These are phyloP conservation scores for Aspergillus proliferans DNA, from an alignment of 2,329 filamentous ascomycete genomes.

Conservation along the genomic window DNA sequence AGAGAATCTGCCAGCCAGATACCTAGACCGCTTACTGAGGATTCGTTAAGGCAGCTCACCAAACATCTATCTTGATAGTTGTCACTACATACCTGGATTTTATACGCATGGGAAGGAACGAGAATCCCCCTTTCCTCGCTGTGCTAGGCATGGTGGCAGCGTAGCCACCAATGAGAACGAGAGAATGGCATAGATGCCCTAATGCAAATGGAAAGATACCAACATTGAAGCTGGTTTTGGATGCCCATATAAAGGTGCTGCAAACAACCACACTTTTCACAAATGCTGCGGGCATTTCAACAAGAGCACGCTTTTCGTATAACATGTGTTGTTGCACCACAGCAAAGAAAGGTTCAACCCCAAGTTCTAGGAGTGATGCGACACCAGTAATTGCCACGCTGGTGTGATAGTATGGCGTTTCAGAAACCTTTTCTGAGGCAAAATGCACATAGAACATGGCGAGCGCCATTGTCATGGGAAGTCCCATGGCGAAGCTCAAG, in stretches of 20 bases:
- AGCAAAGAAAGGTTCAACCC: constrained; percentile 83
- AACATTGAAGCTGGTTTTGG: constrained; percentile 46
- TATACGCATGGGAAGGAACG: constrained; percentile 52
- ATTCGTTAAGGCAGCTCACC: constrained; percentile 9
- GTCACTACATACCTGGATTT: constrained; percentile 33
- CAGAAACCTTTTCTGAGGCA: constrained; percentile 43
- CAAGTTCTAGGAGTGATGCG: constrained; percentile 64
- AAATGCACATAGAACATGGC: constrained; percentile 62
- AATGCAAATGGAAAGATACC: constrained; percentile 84
- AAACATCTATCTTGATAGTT: background rate
- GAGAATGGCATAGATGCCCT: constrained; percentile 74
- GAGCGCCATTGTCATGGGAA: constrained; percentile 57
- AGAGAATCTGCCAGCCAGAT: constrained; percentile 59
- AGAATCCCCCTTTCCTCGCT: constrained; percentile 58
- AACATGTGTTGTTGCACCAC: constrained; percentile 74
- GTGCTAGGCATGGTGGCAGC: constrained; percentile 53
- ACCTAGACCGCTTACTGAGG: constrained; percentile 32
- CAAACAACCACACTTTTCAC: constrained; percentile 71
- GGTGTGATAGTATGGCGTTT: constrained; percentile 58
- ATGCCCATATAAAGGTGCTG: constrained; percentile 59
- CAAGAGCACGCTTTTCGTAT: constrained; percentile 71
- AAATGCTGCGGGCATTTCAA: constrained; percentile 78
- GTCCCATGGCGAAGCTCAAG: constrained; percentile 64
- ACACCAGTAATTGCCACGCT: constrained; percentile 51
- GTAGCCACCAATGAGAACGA: constrained; percentile 65